Evolutionary conservation across 345 rosid genomes (phyloP), one percentile per base, ranked within the genome.

Genomic region (Gossypium raimondii): DNA sequence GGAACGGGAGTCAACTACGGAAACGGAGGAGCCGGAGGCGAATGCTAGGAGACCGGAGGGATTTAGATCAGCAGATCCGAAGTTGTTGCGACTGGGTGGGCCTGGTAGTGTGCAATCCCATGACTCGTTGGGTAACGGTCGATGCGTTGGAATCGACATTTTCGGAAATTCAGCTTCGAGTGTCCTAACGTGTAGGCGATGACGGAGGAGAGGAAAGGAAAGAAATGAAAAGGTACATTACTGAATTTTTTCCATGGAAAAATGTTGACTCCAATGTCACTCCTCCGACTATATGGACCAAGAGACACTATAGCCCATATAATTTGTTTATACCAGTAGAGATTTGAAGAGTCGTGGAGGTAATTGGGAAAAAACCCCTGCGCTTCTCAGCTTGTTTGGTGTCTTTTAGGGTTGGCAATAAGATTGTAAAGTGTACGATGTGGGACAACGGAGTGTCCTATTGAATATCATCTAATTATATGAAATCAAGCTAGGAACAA

Each of bases 81-180:
- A 94, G 87, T 92, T 94, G 90, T 86, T 92, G 74, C 97, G 94
- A 79, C 89, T 86, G 3, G 97, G 95, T 6, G 98, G 97, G 48
- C 98, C 98, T 1, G 98, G 97, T 20, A 94, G 93, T 82, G 87
- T 89, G 22, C 85, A 79, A 76, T 88, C 86, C 90, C 92, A 90
- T 38, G 88, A 79, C 58, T 84, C 81, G 18, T 61, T 71, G 77
- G 81, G 44, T 14, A 59, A 73, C 53, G 66, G 66, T 72, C 75
- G 29, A 13, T 11, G 55, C 9, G 44, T 58, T 14, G 66, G 75
- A 7, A 43, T 43, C 75, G 75, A 57, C 75, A 72, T 72, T 72
- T 65, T 66, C 9, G 53, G 65, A 47, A 72, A 4, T 57, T 72
- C 65, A 4, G 50, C 20, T 71, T 71, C 11, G 29, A 56, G 27